Evolutionary conservation across 345 rosid species (phyloP).

Genomic region (Arabidopsis arenosa): DNA sequence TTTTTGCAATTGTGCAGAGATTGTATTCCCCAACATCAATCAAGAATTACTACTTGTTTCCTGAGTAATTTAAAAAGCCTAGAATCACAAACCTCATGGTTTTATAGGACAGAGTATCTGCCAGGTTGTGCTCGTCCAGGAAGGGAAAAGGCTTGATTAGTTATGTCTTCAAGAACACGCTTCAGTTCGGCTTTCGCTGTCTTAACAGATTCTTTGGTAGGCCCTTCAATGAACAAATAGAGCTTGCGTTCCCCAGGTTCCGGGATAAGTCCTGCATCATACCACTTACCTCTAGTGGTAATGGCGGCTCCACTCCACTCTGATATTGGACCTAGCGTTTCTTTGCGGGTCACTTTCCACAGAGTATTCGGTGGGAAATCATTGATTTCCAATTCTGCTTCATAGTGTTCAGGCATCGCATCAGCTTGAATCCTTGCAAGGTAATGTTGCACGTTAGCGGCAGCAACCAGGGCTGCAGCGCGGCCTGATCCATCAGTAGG

Average conservation of each 20-base stretch:
- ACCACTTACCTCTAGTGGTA: slow-evolving; percentile 78
- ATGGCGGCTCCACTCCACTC: slow-evolving; percentile 89
- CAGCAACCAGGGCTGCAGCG: slow-evolving; percentile 71
- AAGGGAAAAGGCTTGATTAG: slow-evolving; percentile 67
- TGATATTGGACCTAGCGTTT: slow-evolving; percentile 77
- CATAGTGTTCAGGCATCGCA: slow-evolving; percentile 87
- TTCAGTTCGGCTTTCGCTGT: slow-evolving; percentile 76
- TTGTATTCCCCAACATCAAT: slow-evolving; percentile 17
- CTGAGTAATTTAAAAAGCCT: slow-evolving; percentile 8
- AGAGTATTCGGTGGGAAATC: slow-evolving; percentile 91
- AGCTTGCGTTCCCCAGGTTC: slow-evolving; percentile 83
- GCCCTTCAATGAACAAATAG: slow-evolving; percentile 81
- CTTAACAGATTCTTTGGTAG: slow-evolving; percentile 77
- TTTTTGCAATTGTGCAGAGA: slow-evolving; percentile 13
- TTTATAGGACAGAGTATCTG: slow-evolving; percentile 73
- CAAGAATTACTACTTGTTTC: neutral
- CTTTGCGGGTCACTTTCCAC: slow-evolving; percentile 90
- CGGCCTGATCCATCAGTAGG: slow-evolving; percentile 68
- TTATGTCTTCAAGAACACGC: slow-evolving; percentile 76
- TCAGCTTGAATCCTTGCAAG: slow-evolving; percentile 81
- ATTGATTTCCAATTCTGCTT: slow-evolving; percentile 82
- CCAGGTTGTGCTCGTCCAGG: slow-evolving; percentile 81
- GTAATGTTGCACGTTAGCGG: slow-evolving; percentile 64
- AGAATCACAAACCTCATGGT: slow-evolving; percentile 50
- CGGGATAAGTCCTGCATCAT: slow-evolving; percentile 56